A percentile compares a stretch with the other conserved stretches of the same genome.
Conservation (phyloP, 1,284 basidiomycete species). For the Ganoderma meredithae region DNA sequence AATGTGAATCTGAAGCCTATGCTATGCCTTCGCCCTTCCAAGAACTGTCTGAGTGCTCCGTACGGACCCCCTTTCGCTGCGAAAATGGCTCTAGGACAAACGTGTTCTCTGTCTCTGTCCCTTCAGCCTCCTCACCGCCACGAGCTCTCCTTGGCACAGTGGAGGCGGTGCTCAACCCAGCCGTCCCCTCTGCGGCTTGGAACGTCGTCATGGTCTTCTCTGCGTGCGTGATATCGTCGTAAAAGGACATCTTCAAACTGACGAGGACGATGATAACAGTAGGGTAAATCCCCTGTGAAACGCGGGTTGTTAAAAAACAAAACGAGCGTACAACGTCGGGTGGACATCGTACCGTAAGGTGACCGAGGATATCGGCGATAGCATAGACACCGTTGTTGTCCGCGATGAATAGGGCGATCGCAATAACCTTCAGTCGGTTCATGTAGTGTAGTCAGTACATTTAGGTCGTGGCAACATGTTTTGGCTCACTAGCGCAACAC, state of each 20-base stretch:
- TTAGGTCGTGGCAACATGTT: neutral
- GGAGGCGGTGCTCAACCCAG: neutral
- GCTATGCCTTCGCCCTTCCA: neutral
- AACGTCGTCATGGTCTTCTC: slow-evolving; percentile 3
- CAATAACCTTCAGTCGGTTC: slow-evolving; percentile 6
- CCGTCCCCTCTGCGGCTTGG: neutral
- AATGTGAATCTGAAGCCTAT: neutral
- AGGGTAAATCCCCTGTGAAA: slow-evolving; percentile 17
- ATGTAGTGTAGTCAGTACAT: neutral
- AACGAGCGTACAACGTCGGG: neutral
- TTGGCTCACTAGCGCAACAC: slow-evolving; percentile 14
- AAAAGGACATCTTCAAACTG: slow-evolving; percentile 17
- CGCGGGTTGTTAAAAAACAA: neutral
- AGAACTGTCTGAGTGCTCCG: neutral
- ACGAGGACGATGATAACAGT: slow-evolving; percentile 20
- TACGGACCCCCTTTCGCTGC: neutral
- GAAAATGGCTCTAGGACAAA: neutral
- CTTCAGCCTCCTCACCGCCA: neutral
- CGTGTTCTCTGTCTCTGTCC: neutral
- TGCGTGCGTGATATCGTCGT: slow-evolving; percentile 15
- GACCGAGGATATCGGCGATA: slow-evolving; percentile 9
- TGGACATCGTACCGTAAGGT: slow-evolving; percentile 9
- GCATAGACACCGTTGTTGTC: slow-evolving; percentile 16
- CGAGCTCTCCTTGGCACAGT: neutral
- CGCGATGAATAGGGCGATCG: slow-evolving; percentile 3